Conservation (phyloP, 495 filamentous ascomycete species). For the Glonium stellatum region DNA sequence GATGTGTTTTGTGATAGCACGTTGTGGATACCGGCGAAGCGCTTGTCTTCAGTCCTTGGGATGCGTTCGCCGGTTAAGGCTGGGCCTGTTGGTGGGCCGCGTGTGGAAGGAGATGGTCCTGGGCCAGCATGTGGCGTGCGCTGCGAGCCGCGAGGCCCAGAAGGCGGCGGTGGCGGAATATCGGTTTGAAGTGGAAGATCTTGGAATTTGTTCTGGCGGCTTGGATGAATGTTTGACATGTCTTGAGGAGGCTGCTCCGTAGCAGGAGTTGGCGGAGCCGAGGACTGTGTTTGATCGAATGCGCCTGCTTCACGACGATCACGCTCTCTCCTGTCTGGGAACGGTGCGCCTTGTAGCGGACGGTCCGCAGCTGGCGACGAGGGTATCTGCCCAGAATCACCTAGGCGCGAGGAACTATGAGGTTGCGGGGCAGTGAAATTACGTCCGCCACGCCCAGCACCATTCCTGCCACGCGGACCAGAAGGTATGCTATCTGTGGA, state of each 20-base stretch:
- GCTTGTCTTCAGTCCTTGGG: slow-evolving; percentile 1
- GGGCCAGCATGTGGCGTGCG: slow-evolving; percentile 14
- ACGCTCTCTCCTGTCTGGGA: slow-evolving; percentile 6
- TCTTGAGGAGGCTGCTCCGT: slow-evolving; percentile 13
- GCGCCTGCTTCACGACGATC: slow-evolving; percentile 6
- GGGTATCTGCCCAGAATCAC: slow-evolving; percentile 4
- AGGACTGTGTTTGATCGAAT: slow-evolving; percentile 9
- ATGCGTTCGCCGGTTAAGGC: slow-evolving; percentile 15
- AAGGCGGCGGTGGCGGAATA: slow-evolving; percentile 11
- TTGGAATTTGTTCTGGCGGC: slow-evolving; percentile 26
- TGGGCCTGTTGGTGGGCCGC: slow-evolving; percentile 19
- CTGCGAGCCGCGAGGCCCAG: slow-evolving; percentile 19
- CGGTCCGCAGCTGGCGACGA: slow-evolving; percentile 7
- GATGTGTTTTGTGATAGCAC: not conserved
- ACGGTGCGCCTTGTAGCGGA: slow-evolving; percentile 9
- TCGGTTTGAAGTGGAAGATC: slow-evolving; percentile 26
- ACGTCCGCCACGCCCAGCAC: slow-evolving; percentile 34
- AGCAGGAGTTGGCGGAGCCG: slow-evolving; percentile 23
- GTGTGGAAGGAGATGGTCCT: slow-evolving; percentile 13
- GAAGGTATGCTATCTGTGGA: slow-evolving; percentile 58
- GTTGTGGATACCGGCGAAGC: slow-evolving; percentile 12
- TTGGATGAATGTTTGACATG: slow-evolving; percentile 31
- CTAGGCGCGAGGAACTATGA: slow-evolving; percentile 14
- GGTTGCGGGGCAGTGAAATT: slow-evolving; percentile 32
- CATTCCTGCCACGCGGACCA: slow-evolving; percentile 55